phyloP scores from a whole-genome alignment of 371 early-diverging fungal genomes.

The Syncephalastrum sp. region DNA sequence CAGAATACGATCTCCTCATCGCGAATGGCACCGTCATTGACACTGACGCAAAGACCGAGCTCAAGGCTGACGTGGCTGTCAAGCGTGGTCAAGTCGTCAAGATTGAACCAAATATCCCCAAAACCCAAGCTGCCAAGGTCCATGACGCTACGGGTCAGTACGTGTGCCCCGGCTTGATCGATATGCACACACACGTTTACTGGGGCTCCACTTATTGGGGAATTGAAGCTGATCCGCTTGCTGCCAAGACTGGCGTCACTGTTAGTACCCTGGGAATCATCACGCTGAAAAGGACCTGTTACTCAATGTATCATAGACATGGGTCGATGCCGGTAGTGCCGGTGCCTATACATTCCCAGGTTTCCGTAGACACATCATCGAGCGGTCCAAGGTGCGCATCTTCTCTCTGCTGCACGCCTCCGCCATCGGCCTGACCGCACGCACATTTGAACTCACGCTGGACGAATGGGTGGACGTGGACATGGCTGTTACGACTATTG shows the following conservation, averaged over 20 bases:
- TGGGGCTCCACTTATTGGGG: slow-evolving; percentile 30
- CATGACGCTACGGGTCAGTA: slow-evolving; percentile 14
- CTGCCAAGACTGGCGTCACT: slow-evolving; percentile 22
- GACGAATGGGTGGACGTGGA: slow-evolving; percentile 17
- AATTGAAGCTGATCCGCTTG: slow-evolving; percentile 22
- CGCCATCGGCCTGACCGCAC: slow-evolving; percentile 14
- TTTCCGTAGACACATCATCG: slow-evolving; percentile 15
- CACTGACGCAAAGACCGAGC: slow-evolving; percentile 3
- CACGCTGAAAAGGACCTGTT: neutral
- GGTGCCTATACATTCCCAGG: slow-evolving; percentile 24
- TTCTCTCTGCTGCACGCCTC: slow-evolving; percentile 18
- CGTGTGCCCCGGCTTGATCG: slow-evolving; percentile 25
- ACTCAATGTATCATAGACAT: slow-evolving; percentile 7
- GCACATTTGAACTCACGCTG: slow-evolving; percentile 16
- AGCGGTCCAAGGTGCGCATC: slow-evolving; percentile 10
- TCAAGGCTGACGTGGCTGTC: slow-evolving; percentile 13
- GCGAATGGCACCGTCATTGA: slow-evolving; percentile 16
- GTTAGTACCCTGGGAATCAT: slow-evolving; percentile 1
- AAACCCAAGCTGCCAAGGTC: too few relatives aligned
- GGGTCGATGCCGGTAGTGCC: slow-evolving; percentile 25
- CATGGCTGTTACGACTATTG: slow-evolving; percentile 13
- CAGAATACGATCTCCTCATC: slow-evolving; percentile 17
- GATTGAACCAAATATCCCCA: slow-evolving; percentile 5
- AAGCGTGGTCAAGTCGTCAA: slow-evolving; percentile 14
- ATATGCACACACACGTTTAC: slow-evolving; percentile 24